These are phyloP conservation scores for Cladophialophora immunda DNA, from an alignment of 2,329 filamentous ascomycete genomes.

Conservation along the genomic window DNA sequence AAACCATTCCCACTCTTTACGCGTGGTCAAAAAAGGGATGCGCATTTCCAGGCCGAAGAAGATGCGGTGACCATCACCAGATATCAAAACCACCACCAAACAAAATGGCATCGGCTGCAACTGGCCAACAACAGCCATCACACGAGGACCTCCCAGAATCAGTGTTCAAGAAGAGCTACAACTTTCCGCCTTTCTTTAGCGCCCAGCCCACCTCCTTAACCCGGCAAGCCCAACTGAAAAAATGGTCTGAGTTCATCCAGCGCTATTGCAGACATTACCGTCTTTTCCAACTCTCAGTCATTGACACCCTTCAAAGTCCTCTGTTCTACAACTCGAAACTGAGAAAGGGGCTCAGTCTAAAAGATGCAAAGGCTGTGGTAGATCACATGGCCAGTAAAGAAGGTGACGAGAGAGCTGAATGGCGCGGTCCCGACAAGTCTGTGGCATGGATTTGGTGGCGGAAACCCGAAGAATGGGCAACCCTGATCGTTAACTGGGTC, in stretches of 20 bases:
- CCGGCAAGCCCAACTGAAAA: constrained; percentile 66
- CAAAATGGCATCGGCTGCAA: constrained; percentile 11
- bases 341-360: constrained; percentile 57
- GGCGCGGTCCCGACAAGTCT: constrained; percentile 55
- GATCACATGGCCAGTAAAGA: constrained; percentile 64
- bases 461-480: constrained; percentile 89
- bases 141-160: constrained; percentile 43
- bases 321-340: constrained; percentile 63
- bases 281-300: constrained; percentile 77
- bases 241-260: constrained; percentile 88
- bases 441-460: constrained; percentile 66
- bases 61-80: background rate
- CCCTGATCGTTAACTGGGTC: constrained; percentile 78
- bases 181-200: constrained; percentile 64
- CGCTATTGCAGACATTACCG: constrained; percentile 81
- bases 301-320: constrained; percentile 66
- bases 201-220: constrained; percentile 57
- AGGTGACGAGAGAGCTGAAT: constrained; percentile 66
- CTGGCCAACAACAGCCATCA: constrained; percentile 21
- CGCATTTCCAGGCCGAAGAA: background rate
- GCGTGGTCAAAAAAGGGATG: background rate
- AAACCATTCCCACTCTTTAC: background rate
- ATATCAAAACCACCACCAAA: background rate
- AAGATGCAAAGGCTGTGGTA: constrained; percentile 63
- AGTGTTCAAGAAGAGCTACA: constrained; percentile 53